phyloP scores from a whole-genome alignment of 108 stramenopile species.

The Nannochloropsis salina region DNA sequence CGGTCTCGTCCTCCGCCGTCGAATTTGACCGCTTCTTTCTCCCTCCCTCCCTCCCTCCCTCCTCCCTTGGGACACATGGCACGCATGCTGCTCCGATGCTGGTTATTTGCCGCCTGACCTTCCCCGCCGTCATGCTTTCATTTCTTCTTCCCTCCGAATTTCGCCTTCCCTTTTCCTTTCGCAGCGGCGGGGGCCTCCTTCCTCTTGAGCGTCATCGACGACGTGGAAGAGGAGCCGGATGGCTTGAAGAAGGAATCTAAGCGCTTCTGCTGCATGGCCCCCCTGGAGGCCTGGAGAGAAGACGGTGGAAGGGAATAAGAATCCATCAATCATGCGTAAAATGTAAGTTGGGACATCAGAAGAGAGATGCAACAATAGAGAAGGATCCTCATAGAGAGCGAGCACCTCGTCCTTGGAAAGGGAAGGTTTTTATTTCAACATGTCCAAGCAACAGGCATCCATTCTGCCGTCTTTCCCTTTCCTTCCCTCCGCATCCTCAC shows the following conservation, averaged over 20 bases:
- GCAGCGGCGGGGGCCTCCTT: neutral
- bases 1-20: too few species aligned
- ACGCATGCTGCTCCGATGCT: too few species aligned
- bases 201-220: neutral
- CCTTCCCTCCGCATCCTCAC: constrained; percentile 65
- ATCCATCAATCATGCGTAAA: neutral
- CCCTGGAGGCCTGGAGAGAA: neutral
- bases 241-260: neutral
- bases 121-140: neutral
- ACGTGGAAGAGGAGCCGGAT: neutral
- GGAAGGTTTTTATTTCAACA: too few species aligned
- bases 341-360: neutral
- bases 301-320: neutral
- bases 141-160: neutral
- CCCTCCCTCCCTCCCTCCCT: too few species aligned
- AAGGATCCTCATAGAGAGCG: neutral
- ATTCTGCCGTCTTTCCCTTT: neutral
- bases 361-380: neutral
- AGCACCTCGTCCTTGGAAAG: neutral
- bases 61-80: too few species aligned
- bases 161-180: neutral
- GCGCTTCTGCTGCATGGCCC: neutral
- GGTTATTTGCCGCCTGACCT: too few species aligned
- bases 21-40: too few species aligned
- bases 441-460: neutral